Evolutionary conservation across 2,329 filamentous ascomycete species (phyloP).

Genomic region (Tricladium varicosporioides): DNA sequence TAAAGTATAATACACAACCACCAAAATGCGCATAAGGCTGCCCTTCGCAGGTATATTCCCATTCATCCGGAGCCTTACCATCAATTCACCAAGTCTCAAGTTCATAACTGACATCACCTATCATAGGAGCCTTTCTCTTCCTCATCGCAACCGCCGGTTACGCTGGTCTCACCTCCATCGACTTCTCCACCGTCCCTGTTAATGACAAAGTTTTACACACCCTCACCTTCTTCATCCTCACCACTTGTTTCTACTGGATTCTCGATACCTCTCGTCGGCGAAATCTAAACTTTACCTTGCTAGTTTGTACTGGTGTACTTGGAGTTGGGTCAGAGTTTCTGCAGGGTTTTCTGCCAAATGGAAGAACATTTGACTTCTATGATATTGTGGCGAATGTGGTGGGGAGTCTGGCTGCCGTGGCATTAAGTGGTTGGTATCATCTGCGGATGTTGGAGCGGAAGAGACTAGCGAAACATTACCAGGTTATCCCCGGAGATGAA

Average conservation of each 20-base stretch:
- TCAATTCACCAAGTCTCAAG: neutral
- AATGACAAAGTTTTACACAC: constrained; percentile 92
- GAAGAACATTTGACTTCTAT: constrained; percentile 69
- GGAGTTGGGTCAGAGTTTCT: constrained; percentile 74
- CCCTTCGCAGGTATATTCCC: constrained; percentile 75
- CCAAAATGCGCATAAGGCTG: constrained; percentile 76
- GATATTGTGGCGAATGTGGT: constrained; percentile 87
- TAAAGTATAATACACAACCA: neutral
- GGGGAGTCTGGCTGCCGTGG: constrained; percentile 71
- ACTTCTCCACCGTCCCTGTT: constrained; percentile 51
- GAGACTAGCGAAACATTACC: constrained; percentile 70
- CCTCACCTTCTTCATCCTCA: constrained; percentile 86
- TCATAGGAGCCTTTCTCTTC: constrained; percentile 62
- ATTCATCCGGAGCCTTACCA: neutral
- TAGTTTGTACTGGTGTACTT: constrained; percentile 71
- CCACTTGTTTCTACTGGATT: constrained; percentile 92
- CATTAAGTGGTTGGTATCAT: constrained; percentile 86
- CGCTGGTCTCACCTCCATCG: constrained; percentile 69
- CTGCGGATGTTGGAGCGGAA: constrained; percentile 91
- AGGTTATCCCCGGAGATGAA: constrained; percentile 61
- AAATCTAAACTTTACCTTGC: constrained; percentile 76
- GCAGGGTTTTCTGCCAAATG: constrained; percentile 73
- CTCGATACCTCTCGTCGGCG: constrained; percentile 86
- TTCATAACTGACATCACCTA: constrained; percentile 13
- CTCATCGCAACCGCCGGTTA: constrained; percentile 77